Base-by-base conservation (phyloP, 169 alveolate species). In the Plasmodium fragile region DNA sequence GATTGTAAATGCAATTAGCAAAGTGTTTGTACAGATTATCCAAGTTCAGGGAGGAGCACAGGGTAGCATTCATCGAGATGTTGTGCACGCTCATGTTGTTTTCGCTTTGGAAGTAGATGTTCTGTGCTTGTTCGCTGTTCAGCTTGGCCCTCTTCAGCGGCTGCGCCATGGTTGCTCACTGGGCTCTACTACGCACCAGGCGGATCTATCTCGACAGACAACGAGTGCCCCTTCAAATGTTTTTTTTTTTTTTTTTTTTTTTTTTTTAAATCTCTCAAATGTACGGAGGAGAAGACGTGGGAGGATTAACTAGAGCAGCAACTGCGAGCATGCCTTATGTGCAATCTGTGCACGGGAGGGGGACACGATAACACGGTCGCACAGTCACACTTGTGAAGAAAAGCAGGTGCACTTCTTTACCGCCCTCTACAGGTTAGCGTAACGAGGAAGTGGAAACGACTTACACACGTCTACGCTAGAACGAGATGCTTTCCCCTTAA, bases 81-180 rank as follows among this genome's bases (percentile, higher is more conserved):
- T 96, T 96, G 83, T 96, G 97, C 13, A 96, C 95, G 45, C 94
- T 79, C 77, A 96, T 92, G 32, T 93, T 93, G 75, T 90, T 53
- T 55, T 80, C 92, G 55, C 82, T 52, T n/a, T 91, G 77, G 6
- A 70, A 45, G 71, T 36, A 87, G 28, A 87, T 87, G 34, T 87
- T 87, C n/a, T 55, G 45, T 45, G 55, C 52, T 65, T 87, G 82
- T 11, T 75, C 81, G 32, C 80, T 55, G 73, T 78, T 77, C 32
- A 87, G 71, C 49, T 87, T 87, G 18, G n/a, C 30, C 28, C 43
- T 77, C 43, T 87, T 87, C 72, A 7, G 8, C 65, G 89, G 82
- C 0, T 77, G 85, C 18, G 65, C 65, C 93, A 87, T 87, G 73
- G 73, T 22, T 16, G 55, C 55, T 45, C 55, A 11, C 5, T 45